Evolutionary conservation across 306 rosid genomes (phyloP), one percentile per base, ranked within the genome.

Genomic region (Calophaca sinica): DNA sequence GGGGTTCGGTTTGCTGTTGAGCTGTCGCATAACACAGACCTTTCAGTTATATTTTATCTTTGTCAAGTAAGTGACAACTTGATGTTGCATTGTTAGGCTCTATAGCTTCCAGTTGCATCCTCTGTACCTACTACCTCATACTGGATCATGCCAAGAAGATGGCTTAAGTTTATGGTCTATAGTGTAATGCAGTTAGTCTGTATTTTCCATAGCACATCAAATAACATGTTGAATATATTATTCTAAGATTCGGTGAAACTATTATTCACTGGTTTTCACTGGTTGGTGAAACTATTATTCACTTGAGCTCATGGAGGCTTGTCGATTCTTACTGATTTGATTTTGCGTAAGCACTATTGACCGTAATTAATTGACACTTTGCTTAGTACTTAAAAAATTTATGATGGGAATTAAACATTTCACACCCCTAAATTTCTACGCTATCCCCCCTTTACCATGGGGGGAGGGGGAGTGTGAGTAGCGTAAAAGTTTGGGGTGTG

Each of bases 1-100:
- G 14, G 99, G 98, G 42, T 90, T 90, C 72, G 99, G 99, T 79
- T 89, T 96, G 87, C 83, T 96, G 75, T 80, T 96, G 75, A 87
- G 93, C 76, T 87, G 93, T 58, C 96, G 99, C 63, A 88, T 89
- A 79, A 77, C 93, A 8, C 99, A 96, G 78, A 90, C 96, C 74
- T 86, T 74, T 69, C 96, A 92, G 73, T 84, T 96, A 33, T 92
- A 88, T 82, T 88, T 73, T 82, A 89, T 89, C 55, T 96, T 96
- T 77, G 98, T 92, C 82, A 87, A 84, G 99, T 96, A 86, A 90
- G 82, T 84, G 31, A 46, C 59, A 62, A 58, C 53, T 69, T 74
- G 54, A 55, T 14, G 54, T 79, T 51, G 52, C 75, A 9, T 52
- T 44, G 63, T 45, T 53, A 13, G 7, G 57, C 49, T 66, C 68